These are phyloP conservation scores for Cunninghamia lanceolata DNA, from an alignment of 75 land plant species.

Conservation along the genomic window DNA sequence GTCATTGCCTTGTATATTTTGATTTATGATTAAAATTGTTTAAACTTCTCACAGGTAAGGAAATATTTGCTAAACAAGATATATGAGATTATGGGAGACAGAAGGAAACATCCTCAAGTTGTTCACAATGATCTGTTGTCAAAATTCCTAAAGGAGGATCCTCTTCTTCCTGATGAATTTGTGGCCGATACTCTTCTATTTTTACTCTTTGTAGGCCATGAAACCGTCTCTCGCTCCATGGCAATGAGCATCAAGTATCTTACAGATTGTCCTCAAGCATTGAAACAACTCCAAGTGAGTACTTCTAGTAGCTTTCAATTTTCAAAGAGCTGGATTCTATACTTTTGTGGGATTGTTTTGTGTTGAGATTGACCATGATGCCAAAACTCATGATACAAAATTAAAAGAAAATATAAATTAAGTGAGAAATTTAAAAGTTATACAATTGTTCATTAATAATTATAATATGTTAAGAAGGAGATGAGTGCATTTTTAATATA, in stretches of 20 bases:
- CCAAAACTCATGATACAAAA: no score
- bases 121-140: background rate
- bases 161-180: background rate
- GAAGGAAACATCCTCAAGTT: background rate
- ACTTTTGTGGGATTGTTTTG: no score
- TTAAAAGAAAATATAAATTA: no score
- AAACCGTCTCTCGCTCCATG: background rate
- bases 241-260: constrained; percentile 1
- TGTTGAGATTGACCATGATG: no score
- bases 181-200: background rate
- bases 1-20: background rate
- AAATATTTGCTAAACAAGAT: constrained; percentile 1
- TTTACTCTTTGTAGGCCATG: constrained; percentile 5
- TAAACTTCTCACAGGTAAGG: background rate
- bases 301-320: background rate
- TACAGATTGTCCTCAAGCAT: background rate
- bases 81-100: background rate
- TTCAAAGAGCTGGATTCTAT: background rate
- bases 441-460: no score
- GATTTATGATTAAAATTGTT: background rate
- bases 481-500: no score
- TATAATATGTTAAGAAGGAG: no score
- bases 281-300: constrained; percentile 3
- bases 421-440: no score
- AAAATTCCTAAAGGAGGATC: background rate